phyloP scores from a whole-genome alignment of 495 filamentous ascomycete species.

The Tuber aestivum region DNA sequence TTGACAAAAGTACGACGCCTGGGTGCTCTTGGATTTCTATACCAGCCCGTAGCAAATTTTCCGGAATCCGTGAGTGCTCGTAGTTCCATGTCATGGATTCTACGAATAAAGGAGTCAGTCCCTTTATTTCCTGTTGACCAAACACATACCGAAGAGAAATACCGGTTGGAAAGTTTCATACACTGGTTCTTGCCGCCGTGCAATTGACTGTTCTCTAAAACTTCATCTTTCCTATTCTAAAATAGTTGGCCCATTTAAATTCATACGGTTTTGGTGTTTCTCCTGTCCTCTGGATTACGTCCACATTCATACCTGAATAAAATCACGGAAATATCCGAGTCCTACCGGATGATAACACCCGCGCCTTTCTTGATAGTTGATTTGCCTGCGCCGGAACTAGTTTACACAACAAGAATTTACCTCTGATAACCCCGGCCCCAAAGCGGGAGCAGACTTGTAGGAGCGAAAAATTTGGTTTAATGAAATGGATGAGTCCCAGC shows the following conservation, averaged over 20 bases:
- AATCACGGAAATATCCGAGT: too few species aligned
- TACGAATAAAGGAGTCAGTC: background rate
- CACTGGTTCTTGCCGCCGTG: background rate
- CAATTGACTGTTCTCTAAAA: background rate
- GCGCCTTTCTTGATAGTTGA: background rate
- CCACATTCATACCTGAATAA: background rate
- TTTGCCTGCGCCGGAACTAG: background rate
- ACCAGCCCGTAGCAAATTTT: background rate
- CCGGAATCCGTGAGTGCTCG: background rate
- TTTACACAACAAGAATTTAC: background rate
- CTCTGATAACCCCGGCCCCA: background rate
- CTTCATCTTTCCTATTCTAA: background rate
- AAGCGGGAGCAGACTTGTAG: background rate
- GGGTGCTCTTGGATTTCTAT: background rate
- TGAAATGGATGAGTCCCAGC: too few species aligned
- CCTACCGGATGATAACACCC: too few species aligned
- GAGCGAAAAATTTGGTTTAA: too few species aligned
- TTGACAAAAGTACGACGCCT: background rate
- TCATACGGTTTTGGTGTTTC: background rate
- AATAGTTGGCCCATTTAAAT: background rate
- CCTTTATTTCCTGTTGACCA: background rate
- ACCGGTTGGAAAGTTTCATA: background rate
- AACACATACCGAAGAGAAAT: background rate
- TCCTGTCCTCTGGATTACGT: background rate
- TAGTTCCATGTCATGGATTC: background rate